Evolutionary conservation across 176 grass and related monocot species (phyloP).

Genomic region (Poa annua): DNA sequence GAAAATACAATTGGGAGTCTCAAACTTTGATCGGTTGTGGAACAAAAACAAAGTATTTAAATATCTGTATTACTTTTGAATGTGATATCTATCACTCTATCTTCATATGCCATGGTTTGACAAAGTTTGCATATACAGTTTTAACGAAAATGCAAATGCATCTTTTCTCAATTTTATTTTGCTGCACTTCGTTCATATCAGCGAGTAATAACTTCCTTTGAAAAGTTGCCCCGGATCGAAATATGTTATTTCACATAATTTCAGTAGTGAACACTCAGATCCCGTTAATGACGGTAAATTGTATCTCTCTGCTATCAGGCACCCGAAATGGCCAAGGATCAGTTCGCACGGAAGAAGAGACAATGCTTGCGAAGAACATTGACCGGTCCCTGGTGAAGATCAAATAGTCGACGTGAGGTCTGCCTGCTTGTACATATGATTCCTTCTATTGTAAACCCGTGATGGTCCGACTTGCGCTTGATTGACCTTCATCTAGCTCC

Average conservation of each 20-base stretch:
- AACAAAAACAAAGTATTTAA: not conserved
- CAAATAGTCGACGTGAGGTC: not conserved
- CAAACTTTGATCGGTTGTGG: not conserved
- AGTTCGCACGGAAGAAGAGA: conserved; percentile 54
- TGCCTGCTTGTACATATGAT: conserved; percentile 45
- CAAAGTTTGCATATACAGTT: not conserved
- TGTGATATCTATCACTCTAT: not conserved
- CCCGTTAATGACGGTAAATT: not conserved
- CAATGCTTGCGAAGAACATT: conserved; percentile 82
- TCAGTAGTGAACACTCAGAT: not conserved
- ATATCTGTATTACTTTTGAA: not conserved
- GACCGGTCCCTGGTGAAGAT: conserved; percentile 75
- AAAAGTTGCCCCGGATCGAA: not conserved
- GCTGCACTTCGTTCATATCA: not conserved
- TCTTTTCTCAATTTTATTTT: not conserved
- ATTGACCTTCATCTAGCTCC: conserved; percentile 29
- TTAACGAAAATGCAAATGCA: not conserved
- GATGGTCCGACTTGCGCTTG: conserved; percentile 28
- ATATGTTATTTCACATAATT: not conserved
- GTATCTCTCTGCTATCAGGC: conserved; percentile 35
- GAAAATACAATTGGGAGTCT: not conserved
- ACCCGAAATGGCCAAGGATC: conserved; percentile 53
- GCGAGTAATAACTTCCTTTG: not conserved
- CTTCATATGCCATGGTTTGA: not conserved
- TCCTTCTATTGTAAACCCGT: conserved; percentile 29